These are phyloP conservation scores for Pleomassaria siparia DNA, from an alignment of 2,329 filamentous ascomycete genomes.

Conservation along the genomic window DNA sequence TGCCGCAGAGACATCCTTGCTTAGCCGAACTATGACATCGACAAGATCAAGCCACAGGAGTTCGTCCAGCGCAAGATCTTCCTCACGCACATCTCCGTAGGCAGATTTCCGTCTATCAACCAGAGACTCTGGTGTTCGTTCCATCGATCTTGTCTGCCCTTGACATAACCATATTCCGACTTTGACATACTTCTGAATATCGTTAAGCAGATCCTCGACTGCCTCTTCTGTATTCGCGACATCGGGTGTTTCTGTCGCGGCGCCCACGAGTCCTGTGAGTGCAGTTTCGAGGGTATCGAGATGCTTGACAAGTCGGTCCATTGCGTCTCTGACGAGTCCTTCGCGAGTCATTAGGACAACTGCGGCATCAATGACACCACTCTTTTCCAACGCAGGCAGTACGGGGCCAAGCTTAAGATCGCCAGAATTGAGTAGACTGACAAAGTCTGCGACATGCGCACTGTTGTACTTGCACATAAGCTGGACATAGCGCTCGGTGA, in stretches of 20 bases:
- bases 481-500: constrained; percentile 82
- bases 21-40: constrained; percentile 60
- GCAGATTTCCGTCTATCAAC: constrained; percentile 40
- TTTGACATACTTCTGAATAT: constrained; percentile 84
- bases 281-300: constrained; percentile 77
- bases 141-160: constrained; percentile 68
- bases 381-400: constrained; percentile 84
- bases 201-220: constrained; percentile 71
- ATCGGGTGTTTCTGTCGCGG: constrained; percentile 59
- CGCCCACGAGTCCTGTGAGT: constrained; percentile 71
- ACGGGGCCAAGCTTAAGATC: constrained; percentile 79
- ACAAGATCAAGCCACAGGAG: constrained; percentile 67
- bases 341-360: constrained; percentile 89
- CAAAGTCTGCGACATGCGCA: constrained; percentile 80
- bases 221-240: constrained; percentile 63
- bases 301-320: constrained; percentile 82
- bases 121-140: constrained; percentile 41
- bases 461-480: constrained; percentile 89
- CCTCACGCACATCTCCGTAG: constrained; percentile 52
- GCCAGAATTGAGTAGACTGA: constrained; percentile 72
- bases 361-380: constrained; percentile 87
- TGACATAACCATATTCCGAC: constrained; percentile 97
- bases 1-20: constrained; percentile 49
- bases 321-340: constrained; percentile 78
- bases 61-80: constrained; percentile 63